These are phyloP conservation scores for Boletus rubescentipes DNA, from an alignment of 768 basidiomycete species.

Conservation along the genomic window DNA sequence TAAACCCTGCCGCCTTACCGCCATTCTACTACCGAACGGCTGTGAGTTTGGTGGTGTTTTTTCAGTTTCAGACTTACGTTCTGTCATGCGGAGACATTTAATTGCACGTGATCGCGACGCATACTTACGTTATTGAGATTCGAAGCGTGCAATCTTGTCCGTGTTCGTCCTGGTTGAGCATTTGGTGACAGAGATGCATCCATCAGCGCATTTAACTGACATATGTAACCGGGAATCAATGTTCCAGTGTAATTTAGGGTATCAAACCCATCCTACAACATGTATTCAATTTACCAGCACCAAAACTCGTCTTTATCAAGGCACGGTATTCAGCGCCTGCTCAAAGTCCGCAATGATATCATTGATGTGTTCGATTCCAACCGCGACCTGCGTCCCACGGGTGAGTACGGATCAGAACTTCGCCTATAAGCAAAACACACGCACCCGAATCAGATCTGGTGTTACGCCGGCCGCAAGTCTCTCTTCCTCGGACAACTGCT, in stretches of 20 bases:
- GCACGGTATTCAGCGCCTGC: constrained; percentile 34
- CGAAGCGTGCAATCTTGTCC: too few relatives aligned
- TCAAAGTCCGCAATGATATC: constrained; percentile 51
- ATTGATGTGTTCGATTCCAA: constrained; percentile 43
- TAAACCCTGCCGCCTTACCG: too few relatives aligned
- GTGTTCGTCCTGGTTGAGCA: too few relatives aligned
- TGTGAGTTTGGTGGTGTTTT: background rate
- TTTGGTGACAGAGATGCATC: background rate
- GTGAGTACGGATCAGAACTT: background rate
- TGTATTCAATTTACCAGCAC: background rate
- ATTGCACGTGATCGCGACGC: too few relatives aligned
- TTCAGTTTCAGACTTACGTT: background rate
- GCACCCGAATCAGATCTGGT: constrained; percentile 55
- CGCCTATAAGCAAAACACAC: constrained; percentile 10
- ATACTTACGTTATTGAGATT: too few relatives aligned
- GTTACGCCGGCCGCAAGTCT: constrained; percentile 50
- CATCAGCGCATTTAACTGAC: background rate
- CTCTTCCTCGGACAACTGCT: constrained; percentile 52
- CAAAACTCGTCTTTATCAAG: background rate
- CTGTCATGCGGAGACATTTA: too few relatives aligned
- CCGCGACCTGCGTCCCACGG: constrained; percentile 35
- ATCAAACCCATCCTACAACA: constrained; percentile 1
- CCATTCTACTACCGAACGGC: too few relatives aligned
- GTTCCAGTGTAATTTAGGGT: background rate
- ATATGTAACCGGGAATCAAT: background rate